Percentiles rank a stretch among this genome's conserved stretches.
phyloP scores from a whole-genome alignment of 495 filamentous ascomycete genomes.

The Ascobolus immersus region DNA sequence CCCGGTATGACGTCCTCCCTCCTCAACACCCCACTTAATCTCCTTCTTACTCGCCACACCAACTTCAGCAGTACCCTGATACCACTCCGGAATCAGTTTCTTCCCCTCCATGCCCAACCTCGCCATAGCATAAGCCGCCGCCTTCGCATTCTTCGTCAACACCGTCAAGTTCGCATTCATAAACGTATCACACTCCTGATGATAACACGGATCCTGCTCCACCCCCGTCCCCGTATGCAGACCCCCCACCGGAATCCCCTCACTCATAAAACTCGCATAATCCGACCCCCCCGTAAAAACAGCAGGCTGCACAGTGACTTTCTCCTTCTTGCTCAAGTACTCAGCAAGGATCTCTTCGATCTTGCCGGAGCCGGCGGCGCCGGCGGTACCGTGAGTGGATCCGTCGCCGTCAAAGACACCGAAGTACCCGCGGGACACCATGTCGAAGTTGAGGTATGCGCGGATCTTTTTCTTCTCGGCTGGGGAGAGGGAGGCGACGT shows the following conservation, averaged over 20 bases:
- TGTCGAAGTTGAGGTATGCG: constrained; percentile 25
- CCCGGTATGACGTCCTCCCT: no score
- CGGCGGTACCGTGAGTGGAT: constrained; percentile 14
- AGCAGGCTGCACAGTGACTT: constrained; percentile 15
- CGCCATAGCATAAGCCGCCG: constrained; percentile 21
- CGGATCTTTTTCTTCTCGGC: constrained; percentile 19
- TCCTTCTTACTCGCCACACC: no score
- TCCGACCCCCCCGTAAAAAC: constrained; percentile 20
- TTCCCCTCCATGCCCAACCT: constrained; percentile 18
- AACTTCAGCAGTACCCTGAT: no score
- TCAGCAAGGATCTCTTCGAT: constrained; percentile 18
- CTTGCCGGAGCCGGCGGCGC: constrained; percentile 15
- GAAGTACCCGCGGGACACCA: constrained; percentile 20
- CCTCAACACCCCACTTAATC: no score
- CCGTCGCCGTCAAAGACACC: constrained; percentile 20
- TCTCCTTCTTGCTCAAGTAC: constrained; percentile 15
- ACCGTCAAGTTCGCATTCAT: constrained; percentile 20
- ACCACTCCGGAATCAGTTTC: constrained; percentile 20
- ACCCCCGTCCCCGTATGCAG: constrained; percentile 22
- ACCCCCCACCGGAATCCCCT: constrained; percentile 18
- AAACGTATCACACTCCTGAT: constrained; percentile 21
- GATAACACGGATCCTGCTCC: constrained; percentile 22
- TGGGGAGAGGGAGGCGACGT: constrained; percentile 16
- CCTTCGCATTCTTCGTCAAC: constrained; percentile 19
- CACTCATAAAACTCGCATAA: constrained; percentile 21